Evolutionary conservation across 2,329 filamentous ascomycete species (phyloP).

Genomic region (Elsinoe ampelina): DNA sequence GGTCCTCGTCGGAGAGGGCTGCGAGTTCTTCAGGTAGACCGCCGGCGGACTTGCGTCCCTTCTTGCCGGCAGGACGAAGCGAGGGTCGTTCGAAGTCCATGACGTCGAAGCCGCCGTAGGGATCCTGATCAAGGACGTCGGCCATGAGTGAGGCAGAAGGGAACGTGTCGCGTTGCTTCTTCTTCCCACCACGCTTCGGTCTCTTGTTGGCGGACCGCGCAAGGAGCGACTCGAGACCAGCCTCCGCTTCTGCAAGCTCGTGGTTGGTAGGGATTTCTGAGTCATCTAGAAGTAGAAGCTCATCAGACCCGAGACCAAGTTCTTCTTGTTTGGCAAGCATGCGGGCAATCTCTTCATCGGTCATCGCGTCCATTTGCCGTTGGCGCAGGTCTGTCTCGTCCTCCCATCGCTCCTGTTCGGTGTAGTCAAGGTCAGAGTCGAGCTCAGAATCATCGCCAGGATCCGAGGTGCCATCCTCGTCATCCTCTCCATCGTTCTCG

Average conservation of each 20-base stretch:
- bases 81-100: slow-evolving; percentile 74
- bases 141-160: slow-evolving; percentile 48
- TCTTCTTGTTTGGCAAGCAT: slow-evolving; percentile 54
- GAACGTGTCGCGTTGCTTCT: slow-evolving; percentile 32
- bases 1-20: slow-evolving; percentile 36
- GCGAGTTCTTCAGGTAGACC: slow-evolving; percentile 25
- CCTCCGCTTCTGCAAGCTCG: slow-evolving; percentile 24
- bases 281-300: slow-evolving; percentile 48
- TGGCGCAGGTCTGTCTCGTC: slow-evolving; percentile 35
- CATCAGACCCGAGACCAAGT: slow-evolving; percentile 51
- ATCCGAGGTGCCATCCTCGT: slow-evolving; percentile 31
- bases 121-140: slow-evolving; percentile 49
- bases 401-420: slow-evolving; percentile 28
- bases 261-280: slow-evolving; percentile 25
- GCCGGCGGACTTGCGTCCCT: slow-evolving; percentile 40
- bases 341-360: slow-evolving; percentile 54
- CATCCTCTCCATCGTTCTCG: slow-evolving; percentile 29
- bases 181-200: slow-evolving; percentile 17
- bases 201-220: slow-evolving; percentile 17
- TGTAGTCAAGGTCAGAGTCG: slow-evolving; percentile 26
- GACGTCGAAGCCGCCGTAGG: slow-evolving; percentile 65
- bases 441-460: slow-evolving; percentile 28
- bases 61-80: slow-evolving; percentile 52
- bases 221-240: slow-evolving; percentile 23
- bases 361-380: slow-evolving; percentile 32